Percentiles rank a stretch among this genome's conserved stretches.
Evolutionary conservation across 2,329 filamentous ascomycete species (phyloP).

Genomic region (Endothia cerciana): DNA sequence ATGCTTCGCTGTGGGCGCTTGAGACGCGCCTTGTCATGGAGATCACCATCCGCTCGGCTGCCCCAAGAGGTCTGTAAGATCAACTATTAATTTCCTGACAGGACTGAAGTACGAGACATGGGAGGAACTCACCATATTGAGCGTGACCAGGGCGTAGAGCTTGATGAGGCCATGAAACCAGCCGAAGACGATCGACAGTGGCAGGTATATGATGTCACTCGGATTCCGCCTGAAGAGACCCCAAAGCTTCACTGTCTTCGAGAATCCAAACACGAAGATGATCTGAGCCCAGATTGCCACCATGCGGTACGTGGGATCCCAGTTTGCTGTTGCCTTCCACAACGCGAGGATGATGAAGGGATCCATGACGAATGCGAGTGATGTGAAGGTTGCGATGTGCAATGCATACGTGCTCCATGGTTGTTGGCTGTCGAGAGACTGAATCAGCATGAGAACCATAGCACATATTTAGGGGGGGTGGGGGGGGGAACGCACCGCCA

Average conservation of each 20-base stretch:
- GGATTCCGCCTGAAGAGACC: slow-evolving; percentile 87
- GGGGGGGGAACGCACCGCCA: slow-evolving; percentile 79
- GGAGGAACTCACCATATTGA: slow-evolving; percentile 71
- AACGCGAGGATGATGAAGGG: slow-evolving; percentile 71
- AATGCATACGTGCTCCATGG: slow-evolving; percentile 93
- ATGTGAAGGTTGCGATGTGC: slow-evolving; percentile 89
- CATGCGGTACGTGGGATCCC: slow-evolving; percentile 56
- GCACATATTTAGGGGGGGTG: not conserved
- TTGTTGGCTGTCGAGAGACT: slow-evolving; percentile 68
- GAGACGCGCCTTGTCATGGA: slow-evolving; percentile 76
- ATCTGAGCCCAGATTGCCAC: slow-evolving; percentile 64
- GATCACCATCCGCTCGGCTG: slow-evolving; percentile 87
- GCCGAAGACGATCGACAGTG: slow-evolving; percentile 86
- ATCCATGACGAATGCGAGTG: slow-evolving; percentile 81
- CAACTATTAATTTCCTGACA: slow-evolving; percentile 19
- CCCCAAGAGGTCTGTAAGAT: slow-evolving; percentile 83
- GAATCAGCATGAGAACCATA: slow-evolving; percentile 26
- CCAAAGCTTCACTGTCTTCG: slow-evolving; percentile 88
- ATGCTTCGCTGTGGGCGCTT: slow-evolving; percentile 49
- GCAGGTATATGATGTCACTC: slow-evolving; percentile 76
- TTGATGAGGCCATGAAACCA: slow-evolving; percentile 95
- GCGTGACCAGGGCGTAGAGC: slow-evolving; percentile 81
- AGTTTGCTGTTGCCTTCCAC: slow-evolving; percentile 68
- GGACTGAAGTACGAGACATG: not conserved
- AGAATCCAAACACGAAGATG: slow-evolving; percentile 77